These are phyloP conservation scores for Pilaira anomala DNA, from an alignment of 192 early-diverging fungal genomes.

Conservation along the genomic window DNA sequence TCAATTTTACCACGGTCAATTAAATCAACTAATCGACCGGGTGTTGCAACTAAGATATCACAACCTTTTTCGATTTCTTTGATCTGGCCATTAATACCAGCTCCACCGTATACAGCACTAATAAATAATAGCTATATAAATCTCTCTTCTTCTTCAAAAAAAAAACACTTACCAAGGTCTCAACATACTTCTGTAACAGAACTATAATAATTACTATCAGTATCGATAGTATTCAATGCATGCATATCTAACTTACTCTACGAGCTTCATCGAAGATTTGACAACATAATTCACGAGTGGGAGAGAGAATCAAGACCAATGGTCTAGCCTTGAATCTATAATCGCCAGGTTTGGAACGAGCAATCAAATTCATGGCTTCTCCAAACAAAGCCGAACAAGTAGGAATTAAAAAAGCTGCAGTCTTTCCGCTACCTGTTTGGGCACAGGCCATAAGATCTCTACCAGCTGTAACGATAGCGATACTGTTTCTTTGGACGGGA, in stretches of 20 bases:
- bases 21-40: conserved; percentile 80
- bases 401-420: conserved; percentile 78
- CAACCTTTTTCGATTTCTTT: conserved; percentile 42
- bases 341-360: background rate
- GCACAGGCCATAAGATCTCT: conserved; percentile 85
- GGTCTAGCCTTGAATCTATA: conserved; percentile 17
- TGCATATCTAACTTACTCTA: conserved; percentile 49
- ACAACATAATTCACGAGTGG: conserved; percentile 87
- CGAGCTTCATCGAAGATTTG: conserved; percentile 80
- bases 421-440: conserved; percentile 74
- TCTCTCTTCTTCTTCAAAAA: background rate
- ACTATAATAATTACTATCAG: conserved; percentile 7
- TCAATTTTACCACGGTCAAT: conserved; percentile 50
- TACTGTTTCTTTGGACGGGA: conserved; percentile 67
- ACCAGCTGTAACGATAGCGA: conserved; percentile 54
- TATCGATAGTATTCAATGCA: background rate
- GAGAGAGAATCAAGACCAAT: conserved; percentile 70
- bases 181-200: conserved; percentile 29
- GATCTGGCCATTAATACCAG: conserved; percentile 53
- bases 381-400: conserved; percentile 64
- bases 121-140: background rate
- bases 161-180: conserved; percentile 56
- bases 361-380: conserved; percentile 25
- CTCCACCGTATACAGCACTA: conserved; percentile 59
- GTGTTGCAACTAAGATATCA: conserved; percentile 93